Conservation (phyloP, 2,329 filamentous ascomycete genomes). For the Capronia coronata region DNA sequence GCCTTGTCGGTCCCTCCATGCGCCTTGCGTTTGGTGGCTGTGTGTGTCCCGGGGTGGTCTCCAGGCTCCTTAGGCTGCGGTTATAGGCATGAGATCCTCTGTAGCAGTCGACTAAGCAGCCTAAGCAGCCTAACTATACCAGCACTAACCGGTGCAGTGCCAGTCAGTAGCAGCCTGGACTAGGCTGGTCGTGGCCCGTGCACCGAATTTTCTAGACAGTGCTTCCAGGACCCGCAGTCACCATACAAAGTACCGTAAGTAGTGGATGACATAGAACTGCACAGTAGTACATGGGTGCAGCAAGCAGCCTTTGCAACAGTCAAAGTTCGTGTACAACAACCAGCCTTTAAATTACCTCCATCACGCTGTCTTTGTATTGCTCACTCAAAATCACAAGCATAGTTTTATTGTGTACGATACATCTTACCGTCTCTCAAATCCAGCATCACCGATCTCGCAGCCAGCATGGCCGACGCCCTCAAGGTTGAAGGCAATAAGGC, state of each 20-base stretch:
- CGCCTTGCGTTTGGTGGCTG: background rate
- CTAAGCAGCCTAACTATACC: background rate
- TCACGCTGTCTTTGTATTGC: background rate
- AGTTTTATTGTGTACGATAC: background rate
- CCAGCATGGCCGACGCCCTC: constrained; percentile 64
- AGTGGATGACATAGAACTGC: background rate
- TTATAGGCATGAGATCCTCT: background rate
- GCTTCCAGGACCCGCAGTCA: constrained; percentile 10
- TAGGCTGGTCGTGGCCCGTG: constrained; percentile 6
- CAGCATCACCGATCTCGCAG: background rate
- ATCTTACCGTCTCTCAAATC: background rate
- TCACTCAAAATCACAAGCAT: background rate
- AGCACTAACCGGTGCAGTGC: background rate
- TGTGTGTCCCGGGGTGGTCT: background rate
- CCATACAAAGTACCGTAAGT: too few species aligned
- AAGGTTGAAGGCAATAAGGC: constrained; percentile 98
- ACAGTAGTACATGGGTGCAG: background rate
- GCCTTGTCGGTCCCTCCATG: background rate
- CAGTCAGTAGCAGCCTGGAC: too few species aligned
- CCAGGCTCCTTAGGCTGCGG: background rate
- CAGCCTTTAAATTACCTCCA: background rate
- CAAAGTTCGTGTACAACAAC: background rate
- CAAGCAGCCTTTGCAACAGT: too few species aligned
- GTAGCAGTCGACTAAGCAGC: too few species aligned
- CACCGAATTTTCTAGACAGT: constrained; percentile 26